Evolutionary conservation across 305 asterid genomes (phyloP).

Genomic region (Striga hermonthica): DNA sequence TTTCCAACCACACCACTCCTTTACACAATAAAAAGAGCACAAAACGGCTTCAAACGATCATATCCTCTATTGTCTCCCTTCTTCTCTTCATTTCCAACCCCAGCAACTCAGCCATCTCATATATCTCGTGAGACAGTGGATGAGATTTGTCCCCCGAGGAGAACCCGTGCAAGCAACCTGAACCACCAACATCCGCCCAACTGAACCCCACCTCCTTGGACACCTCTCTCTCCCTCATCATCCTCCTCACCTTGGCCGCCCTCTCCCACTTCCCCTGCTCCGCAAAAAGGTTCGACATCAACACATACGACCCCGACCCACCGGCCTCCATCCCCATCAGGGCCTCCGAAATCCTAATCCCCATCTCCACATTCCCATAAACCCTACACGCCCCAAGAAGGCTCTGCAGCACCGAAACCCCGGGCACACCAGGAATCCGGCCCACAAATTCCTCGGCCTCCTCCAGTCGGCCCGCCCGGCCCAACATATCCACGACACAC

Average conservation of each 20-base stretch:
- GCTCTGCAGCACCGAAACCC: constrained; percentile 73
- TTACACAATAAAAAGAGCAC: too few species aligned
- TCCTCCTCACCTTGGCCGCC: constrained; percentile 63
- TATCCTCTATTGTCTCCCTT: constrained; percentile 33
- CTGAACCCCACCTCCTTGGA: constrained; percentile 75
- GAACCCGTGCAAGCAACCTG: constrained; percentile 57
- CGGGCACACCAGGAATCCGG: constrained; percentile 73
- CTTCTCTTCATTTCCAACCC: constrained; percentile 62
- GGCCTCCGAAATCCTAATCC: constrained; percentile 46
- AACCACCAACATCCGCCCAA: constrained; percentile 74
- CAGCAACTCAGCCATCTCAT: constrained; percentile 56
- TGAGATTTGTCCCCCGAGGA: constrained; percentile 82
- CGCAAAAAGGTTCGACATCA: constrained; percentile 85
- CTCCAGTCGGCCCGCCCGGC: constrained; percentile 66
- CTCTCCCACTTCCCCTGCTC: constrained; percentile 89
- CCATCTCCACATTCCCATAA: constrained; percentile 72
- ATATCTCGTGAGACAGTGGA: constrained; percentile 51
- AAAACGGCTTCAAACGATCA: not conserved
- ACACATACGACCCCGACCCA: constrained; percentile 69
- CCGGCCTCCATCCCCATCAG: constrained; percentile 63
- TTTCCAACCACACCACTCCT: not conserved
- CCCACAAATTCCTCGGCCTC: constrained; percentile 64
- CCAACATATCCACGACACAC: constrained; percentile 85
- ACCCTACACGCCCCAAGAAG: constrained; percentile 71
- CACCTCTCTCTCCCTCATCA: constrained; percentile 70